Base-by-base conservation (phyloP, 1,284 basidiomycete genomes). In the Termitomyces sp. region DNA sequence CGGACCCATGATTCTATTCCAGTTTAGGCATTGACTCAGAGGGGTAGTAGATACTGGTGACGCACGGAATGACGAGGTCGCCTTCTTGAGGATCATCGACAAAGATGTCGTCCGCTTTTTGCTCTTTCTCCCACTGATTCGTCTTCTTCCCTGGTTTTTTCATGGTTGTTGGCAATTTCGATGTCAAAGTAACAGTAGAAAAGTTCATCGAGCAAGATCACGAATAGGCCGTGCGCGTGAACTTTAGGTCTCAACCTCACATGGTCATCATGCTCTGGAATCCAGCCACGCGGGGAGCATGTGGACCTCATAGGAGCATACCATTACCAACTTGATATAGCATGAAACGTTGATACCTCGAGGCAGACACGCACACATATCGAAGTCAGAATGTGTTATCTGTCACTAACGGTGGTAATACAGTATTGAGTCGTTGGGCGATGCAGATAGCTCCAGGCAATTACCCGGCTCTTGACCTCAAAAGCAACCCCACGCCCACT, bases 401-500 rank as follows among this genome's bases (percentile, higher is more conserved):
- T 18, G 8, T 24, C 26, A 28, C 44, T 39, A 11, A 14, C 19
- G 3, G 24, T 14, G 16, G 4, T 26, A 30, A 30, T 48, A 48
- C 11, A 16, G 4, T 18, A n/a, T 8, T 13, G 13, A 24, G 14
- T 34, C 21, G 19, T n/a, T n/a, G 16, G 11, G 39, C 13, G 8
- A n/a, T 41, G 26, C 33, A 8, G 13, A 34, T 50, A 16, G 10
- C 16, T n/a, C 31, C 21, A n/a, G 14, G 18, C 18, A n/a, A 21
- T 21, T n/a, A 46, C 11, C 34, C 5, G 39, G 40, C 26, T 13
- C 33, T 43, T 40, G 46, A 54, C 35, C 50, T 53, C 30, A 57
- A 56, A 26, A 61, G 49, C 16, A 64, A 21, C 19, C 70, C 68
- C n/a, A 70, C 55, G 13, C 69, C 66, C 9, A 71, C 35, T 3